Evolutionary conservation across 192 early-diverging fungal species (phyloP).

Genomic region (Mortierella hygrophila): DNA sequence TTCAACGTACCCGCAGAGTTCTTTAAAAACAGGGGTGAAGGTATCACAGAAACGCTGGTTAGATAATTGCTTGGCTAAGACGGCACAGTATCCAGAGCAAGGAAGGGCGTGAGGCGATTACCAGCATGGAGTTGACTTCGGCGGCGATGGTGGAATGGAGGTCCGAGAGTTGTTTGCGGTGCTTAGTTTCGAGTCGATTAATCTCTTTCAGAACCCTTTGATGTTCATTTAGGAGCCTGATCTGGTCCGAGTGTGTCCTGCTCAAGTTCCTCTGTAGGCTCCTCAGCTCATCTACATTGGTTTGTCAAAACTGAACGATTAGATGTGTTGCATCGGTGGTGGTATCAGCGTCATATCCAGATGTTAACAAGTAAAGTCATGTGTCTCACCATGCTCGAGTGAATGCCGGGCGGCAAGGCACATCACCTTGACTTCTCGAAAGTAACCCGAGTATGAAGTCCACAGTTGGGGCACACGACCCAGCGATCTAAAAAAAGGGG

Average conservation of each 20-base stretch:
- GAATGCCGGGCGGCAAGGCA: constrained; percentile 51
- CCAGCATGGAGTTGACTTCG: constrained; percentile 23
- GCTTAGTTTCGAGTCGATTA: constrained; percentile 12
- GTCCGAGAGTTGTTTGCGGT: constrained; percentile 11
- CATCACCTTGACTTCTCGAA: constrained; percentile 57
- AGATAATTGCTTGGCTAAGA: too few relatives aligned
- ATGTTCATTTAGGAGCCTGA: constrained; percentile 14
- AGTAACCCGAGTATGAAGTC: constrained; percentile 60
- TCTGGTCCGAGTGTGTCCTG: constrained; percentile 21
- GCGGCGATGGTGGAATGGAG: constrained; percentile 5
- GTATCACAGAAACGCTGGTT: not conserved
- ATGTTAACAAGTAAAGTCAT: too few relatives aligned
- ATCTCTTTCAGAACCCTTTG: constrained; percentile 12
- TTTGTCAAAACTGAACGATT: too few relatives aligned
- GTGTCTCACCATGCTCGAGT: constrained; percentile 41
- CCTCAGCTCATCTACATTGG: constrained; percentile 23
- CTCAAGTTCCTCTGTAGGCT: constrained; percentile 22
- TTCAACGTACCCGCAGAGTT: constrained; percentile 3
- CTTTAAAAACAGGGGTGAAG: not conserved
- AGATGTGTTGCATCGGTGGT: too few relatives aligned
- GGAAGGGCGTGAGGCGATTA: not conserved
- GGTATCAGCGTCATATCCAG: too few relatives aligned
- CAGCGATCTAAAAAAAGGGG: constrained; percentile 30
- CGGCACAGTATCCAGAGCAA: too few relatives aligned
- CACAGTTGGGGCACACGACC: constrained; percentile 54